Base-by-base conservation (phyloP, 2,329 filamentous ascomycete genomes). In the Calonectria pseudoturangicola region DNA sequence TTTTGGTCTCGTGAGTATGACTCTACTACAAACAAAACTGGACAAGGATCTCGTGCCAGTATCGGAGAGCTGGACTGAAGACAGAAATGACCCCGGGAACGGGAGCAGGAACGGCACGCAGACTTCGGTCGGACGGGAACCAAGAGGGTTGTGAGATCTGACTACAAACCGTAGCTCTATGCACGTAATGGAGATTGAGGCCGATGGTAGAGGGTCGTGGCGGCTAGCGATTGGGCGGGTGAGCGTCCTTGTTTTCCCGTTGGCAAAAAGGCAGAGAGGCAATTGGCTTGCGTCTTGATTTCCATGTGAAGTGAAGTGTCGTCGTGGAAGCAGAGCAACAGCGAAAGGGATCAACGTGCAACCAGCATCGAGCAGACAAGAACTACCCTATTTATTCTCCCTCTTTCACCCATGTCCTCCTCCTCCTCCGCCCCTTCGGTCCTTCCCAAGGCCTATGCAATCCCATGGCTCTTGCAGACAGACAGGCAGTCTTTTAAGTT, bases 91-190 rank as follows among this genome's bases (percentile, higher is more conserved):
- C 56, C 48, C 66, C 66, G 56, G 56, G 45, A 63, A 68, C 66
- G 66, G 66, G 66, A 63, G 60, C 54, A 43, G 36, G 47, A 68
- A 28, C 54, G 58, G 39, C 21, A 62, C 36, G 36, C 21, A 45
- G 43, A 62, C 39, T 63, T 63, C 66, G 66, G 56, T 62, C 54
- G 66, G 54, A 68, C 39, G 66, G 66, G 45, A 58, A 54, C 56
- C 56, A 48, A 51, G 56, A 45, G 36, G 10, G 21, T 39, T 58
- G 54, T 45, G 58, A 62, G 58, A 45, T 45, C 30, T 58, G n/a
- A 58, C 30, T 39, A 39, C 30, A 25, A 39, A 30, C n/a, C n/a
- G n/a, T 16, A 58, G n/a, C 18, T 25, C 30, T 39, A 39, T 58
- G 54, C 54, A 62, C 25, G 58, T 27, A 62, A 62, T 43, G 58